These are phyloP conservation scores for Alternaria ethzedia DNA, from an alignment of 2,329 filamentous ascomycete species.

Conservation along the genomic window DNA sequence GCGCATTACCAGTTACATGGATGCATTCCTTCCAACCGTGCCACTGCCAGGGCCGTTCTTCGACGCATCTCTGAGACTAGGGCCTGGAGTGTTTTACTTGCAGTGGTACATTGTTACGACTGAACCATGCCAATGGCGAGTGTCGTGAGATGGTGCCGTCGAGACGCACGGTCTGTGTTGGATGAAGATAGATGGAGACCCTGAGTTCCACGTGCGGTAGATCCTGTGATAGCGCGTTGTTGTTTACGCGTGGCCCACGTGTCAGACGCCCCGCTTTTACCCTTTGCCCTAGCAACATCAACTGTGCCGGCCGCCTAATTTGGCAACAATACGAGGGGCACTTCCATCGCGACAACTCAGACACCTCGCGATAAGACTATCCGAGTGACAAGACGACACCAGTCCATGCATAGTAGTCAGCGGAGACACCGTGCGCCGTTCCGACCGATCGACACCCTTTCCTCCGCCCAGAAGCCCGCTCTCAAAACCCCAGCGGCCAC, in stretches of 20 bases:
- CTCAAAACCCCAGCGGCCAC: slow-evolving; percentile 19
- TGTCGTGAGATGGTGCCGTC: neutral
- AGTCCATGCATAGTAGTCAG: slow-evolving; percentile 31
- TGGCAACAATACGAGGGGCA: slow-evolving; percentile 14
- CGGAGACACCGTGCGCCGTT: slow-evolving; percentile 41
- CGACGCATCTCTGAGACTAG: neutral
- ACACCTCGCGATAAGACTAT: neutral
- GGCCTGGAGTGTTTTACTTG: neutral
- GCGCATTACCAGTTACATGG: neutral
- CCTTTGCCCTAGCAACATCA: slow-evolving; percentile 12
- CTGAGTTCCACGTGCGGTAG: neutral
- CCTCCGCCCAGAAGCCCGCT: slow-evolving; percentile 41
- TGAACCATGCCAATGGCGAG: neutral
- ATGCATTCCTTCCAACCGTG: neutral
- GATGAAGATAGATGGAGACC: neutral
- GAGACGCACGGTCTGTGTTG: neutral
- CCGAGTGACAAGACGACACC: neutral
- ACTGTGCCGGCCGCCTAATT: slow-evolving; percentile 1
- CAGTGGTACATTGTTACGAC: neutral
- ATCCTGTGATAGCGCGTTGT: slow-evolving; percentile 14
- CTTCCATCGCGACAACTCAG: neutral
- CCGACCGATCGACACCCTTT: slow-evolving; percentile 43
- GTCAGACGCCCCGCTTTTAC: neutral
- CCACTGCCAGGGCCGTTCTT: neutral
- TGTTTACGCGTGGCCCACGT: slow-evolving; percentile 12